Percentiles rank a stretch among this genome's conserved stretches.
These are phyloP conservation scores for Blastobotrys terrestris DNA, from an alignment of 805 yeast species.

Conservation along the genomic window DNA sequence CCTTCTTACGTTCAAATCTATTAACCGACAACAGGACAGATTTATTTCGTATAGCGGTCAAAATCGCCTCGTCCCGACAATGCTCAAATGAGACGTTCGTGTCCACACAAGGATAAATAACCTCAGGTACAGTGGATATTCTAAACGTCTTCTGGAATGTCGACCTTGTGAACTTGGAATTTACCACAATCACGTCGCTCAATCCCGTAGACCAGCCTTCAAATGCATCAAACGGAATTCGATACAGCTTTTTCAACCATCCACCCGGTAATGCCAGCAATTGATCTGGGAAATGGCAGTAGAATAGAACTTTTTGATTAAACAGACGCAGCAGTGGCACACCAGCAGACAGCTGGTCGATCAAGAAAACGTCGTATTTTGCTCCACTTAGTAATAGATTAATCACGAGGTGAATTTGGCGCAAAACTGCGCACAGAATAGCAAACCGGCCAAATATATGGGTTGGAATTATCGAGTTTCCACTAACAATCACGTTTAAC, in stretches of 20 bases:
- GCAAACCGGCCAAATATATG: conserved; percentile 57
- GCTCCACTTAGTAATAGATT: conserved; percentile 39
- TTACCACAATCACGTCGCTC: conserved; percentile 79
- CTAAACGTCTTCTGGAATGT: conserved; percentile 42
- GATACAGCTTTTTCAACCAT: conserved; percentile 53
- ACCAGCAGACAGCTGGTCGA: conserved; percentile 85
- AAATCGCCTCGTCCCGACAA: not conserved
- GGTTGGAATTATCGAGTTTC: conserved; percentile 77
- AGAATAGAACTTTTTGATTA: conserved; percentile 55
- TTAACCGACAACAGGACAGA: conserved; percentile 67
- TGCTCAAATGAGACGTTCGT: conserved; percentile 21
- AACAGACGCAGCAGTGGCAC: conserved; percentile 56
- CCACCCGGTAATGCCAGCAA: conserved; percentile 57
- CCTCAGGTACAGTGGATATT: conserved; percentile 39
- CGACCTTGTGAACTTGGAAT: conserved; percentile 73
- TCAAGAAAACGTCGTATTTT: conserved; percentile 63
- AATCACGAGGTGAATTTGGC: conserved; percentile 65
- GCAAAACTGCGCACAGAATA: conserved; percentile 72
- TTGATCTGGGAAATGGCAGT: conserved; percentile 96
- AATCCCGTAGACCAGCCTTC: conserved; percentile 75
- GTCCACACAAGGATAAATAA: conserved; percentile 78
- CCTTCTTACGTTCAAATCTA: conserved; percentile 83
- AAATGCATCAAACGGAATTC: conserved; percentile 75
- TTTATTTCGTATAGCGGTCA: conserved; percentile 16
- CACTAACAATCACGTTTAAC: conserved; percentile 63